Evolutionary conservation across 78 protist species (phyloP).

Genomic region (Dictyostelium brefeldianum): DNA sequence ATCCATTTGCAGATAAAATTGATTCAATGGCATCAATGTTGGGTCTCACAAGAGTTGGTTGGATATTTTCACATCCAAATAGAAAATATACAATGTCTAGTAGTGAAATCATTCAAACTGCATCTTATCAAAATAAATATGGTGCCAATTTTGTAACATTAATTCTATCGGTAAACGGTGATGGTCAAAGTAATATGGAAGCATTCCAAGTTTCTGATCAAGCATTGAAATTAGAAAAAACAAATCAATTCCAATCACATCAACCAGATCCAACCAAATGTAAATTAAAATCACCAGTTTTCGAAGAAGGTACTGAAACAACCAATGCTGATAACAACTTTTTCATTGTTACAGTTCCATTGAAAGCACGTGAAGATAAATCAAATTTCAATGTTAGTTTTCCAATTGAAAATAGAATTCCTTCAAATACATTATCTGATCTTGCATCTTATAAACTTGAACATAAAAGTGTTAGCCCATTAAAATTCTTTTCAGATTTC

Average conservation of each 20-base stretch:
- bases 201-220: slow-evolving; percentile 81
- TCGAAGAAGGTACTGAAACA: slow-evolving; percentile 71
- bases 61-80: slow-evolving; percentile 75
- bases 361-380: slow-evolving; percentile 68
- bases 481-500: slow-evolving; percentile 72
- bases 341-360: slow-evolving; percentile 75
- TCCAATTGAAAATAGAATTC: slow-evolving; percentile 56
- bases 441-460: slow-evolving; percentile 54
- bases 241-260: slow-evolving; percentile 20
- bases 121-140: slow-evolving; percentile 41
- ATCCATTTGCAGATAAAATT: slow-evolving; percentile 29
- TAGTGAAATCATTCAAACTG: slow-evolving; percentile 57
- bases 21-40: slow-evolving; percentile 64
- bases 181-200: slow-evolving; percentile 64
- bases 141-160: slow-evolving; percentile 55
- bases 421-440: slow-evolving; percentile 27
- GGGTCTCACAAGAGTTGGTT: slow-evolving; percentile 72
- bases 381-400: slow-evolving; percentile 5
- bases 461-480: slow-evolving; percentile 28
- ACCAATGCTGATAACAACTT: slow-evolving; percentile 41
- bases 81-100: slow-evolving; percentile 73
- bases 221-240: slow-evolving; percentile 58
- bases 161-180: slow-evolving; percentile 33
- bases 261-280: slow-evolving; percentile 55
- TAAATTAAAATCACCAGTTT: slow-evolving; percentile 69